These are phyloP conservation scores for Boletus mariae DNA, from an alignment of 1,284 basidiomycete genomes.

Conservation along the genomic window DNA sequence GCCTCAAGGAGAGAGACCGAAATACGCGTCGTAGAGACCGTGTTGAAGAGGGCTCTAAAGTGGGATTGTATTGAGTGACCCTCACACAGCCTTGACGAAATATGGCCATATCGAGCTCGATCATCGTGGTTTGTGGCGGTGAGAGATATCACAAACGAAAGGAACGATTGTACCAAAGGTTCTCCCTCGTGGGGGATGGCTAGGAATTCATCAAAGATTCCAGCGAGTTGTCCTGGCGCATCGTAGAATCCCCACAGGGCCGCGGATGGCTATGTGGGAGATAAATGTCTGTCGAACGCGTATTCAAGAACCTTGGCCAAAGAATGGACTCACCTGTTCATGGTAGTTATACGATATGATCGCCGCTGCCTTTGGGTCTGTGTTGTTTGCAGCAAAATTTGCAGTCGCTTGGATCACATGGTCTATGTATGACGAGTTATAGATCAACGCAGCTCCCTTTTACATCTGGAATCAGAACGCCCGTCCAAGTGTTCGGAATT, in stretches of 20 bases:
- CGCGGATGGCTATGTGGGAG: conserved; percentile 32
- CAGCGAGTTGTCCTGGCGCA: conserved; percentile 43
- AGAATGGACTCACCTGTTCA: too few species aligned
- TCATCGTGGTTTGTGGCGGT: not conserved
- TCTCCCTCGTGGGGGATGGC: too few species aligned
- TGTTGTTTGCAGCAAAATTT: conserved; percentile 48
- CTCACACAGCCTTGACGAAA: too few species aligned
- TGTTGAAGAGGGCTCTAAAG: conserved; percentile 10
- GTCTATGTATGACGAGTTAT: conserved; percentile 27
- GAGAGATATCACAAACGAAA: conserved; percentile 24
- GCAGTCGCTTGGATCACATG: conserved; percentile 38
- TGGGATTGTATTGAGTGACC: not conserved
- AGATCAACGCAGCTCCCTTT: conserved; percentile 53
- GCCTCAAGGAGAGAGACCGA: conserved; percentile 6
- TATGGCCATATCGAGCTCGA: too few species aligned
- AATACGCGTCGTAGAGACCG: conserved; percentile 6
- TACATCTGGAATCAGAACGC: not conserved
- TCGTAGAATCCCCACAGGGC: conserved; percentile 50
- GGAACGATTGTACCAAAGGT: conserved; percentile 17
- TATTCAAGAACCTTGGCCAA: not conserved
- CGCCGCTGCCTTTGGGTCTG: conserved; percentile 56
- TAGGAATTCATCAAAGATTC: conserved; percentile 45
- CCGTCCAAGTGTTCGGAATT: not conserved
- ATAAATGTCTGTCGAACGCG: not conserved
- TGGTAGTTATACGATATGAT: conserved; percentile 44